A percentile compares a stretch with the other conserved stretches of the same genome.
Evolutionary conservation across 257 asterid species (phyloP).

Genomic region (Mentha longifolia): DNA sequence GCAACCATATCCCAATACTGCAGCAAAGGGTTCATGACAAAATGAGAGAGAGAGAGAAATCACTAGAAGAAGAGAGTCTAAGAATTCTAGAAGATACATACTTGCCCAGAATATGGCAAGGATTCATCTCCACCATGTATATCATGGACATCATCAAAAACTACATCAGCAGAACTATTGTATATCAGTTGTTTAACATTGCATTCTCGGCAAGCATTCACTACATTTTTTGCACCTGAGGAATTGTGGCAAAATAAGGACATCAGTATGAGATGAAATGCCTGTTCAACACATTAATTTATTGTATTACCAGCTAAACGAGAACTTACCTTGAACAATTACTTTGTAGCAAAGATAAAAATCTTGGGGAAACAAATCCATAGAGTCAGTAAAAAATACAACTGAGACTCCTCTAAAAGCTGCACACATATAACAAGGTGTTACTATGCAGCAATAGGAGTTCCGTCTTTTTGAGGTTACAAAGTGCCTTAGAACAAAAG

Average conservation of each 20-base stretch:
- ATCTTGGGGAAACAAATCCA: constrained; percentile 51
- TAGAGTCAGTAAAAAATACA: constrained; percentile 67
- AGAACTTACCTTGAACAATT: constrained; percentile 69
- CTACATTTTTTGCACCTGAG: constrained; percentile 77
- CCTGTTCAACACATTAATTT: constrained; percentile 18
- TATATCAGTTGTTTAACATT: constrained; percentile 68
- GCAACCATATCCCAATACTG: constrained; percentile 74
- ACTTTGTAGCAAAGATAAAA: constrained; percentile 58
- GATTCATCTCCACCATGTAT: constrained; percentile 73
- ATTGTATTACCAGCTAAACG: constrained; percentile 23
- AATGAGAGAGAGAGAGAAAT: constrained; percentile 12
- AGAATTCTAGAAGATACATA: constrained; percentile 43
- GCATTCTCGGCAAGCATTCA: constrained; percentile 78
- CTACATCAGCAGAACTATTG: constrained; percentile 86
- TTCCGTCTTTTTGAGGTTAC: constrained; percentile 2
- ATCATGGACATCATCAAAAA: constrained; percentile 58
- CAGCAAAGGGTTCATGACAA: constrained; percentile 29
- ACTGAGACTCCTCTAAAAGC: constrained; percentile 76
- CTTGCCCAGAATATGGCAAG: constrained; percentile 73
- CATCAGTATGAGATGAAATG: constrained; percentile 27
- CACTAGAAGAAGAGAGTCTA: constrained; percentile 28
- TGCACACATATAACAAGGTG: constrained; percentile 46
- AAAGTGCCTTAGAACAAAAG: constrained; percentile 12
- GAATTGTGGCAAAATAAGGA: constrained; percentile 24
- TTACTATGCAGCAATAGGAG: constrained; percentile 20